Base-by-base conservation (phyloP, 1,284 basidiomycete species). In the Uromyces viciae-fabae region DNA sequence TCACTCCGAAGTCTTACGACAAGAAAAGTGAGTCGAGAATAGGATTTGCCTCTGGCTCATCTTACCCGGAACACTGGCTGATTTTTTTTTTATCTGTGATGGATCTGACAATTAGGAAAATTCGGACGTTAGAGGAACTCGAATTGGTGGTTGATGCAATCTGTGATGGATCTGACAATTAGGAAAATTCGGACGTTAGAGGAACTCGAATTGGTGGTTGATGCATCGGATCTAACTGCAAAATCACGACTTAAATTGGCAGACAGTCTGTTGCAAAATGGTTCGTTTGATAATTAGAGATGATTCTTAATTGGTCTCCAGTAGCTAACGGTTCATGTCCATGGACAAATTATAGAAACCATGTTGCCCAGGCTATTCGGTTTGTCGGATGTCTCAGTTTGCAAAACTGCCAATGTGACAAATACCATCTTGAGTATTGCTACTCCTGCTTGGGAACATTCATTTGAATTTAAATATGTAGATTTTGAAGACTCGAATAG, bases 191-290 rank as follows among this genome's bases (percentile, higher is more conserved):
- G 68, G 0, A 43, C 69, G 19, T 58, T 72, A 15, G 69, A 69
- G 40, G 78, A 81, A 52, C 58, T 81, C 2, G 78, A 81, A 60
- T 56, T 56, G 42, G 78, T 81, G 31, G 40, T 81, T 40, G 71
- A 81, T 43, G 42, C 64, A 3, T 81, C 78, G 17, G 40, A 46
- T 46, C 17, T 36, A 14, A 72, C 60, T 15, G 25, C 40, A 38
- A 75, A 75, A 22, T 22, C 9, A 22, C 36, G 5, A 28, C 8
- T 15, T 19, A 31, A 49, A 8, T 9, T 69, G 25, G 33, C 14
- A 36, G 71, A 73, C 14, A 56, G 14, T n/a, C 40, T 54, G 28
- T n/a, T 75, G 3, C 52, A 56, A 22, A 28, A 64, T 80, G 52
- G 38, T 72, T 46, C 9, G 58, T 38, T 60, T n/a, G 33, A 5